Evolutionary conservation across 2,329 filamentous ascomycete species (phyloP).

Genomic region (Raffaelea arxii): DNA sequence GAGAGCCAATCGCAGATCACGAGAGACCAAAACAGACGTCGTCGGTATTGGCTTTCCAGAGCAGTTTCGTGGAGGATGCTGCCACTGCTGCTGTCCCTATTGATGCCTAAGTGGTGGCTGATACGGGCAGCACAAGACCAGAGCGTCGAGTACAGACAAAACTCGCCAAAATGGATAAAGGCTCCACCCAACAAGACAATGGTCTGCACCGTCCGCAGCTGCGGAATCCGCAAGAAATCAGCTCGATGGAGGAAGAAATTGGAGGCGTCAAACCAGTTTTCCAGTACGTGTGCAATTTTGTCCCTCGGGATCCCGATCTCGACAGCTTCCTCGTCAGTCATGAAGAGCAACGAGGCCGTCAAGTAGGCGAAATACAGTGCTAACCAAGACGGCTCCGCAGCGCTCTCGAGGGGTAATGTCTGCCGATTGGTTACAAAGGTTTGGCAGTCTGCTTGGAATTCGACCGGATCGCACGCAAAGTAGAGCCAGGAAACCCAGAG

Average conservation of each 20-base stretch:
- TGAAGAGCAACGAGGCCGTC: too few relatives aligned
- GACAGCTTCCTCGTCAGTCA: too few relatives aligned
- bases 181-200: slow-evolving; percentile 1
- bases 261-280: neutral
- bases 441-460: too few relatives aligned
- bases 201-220: slow-evolving; percentile 4
- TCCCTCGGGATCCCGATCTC: too few relatives aligned
- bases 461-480: too few relatives aligned
- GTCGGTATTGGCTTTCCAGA: neutral
- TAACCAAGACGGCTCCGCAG: too few relatives aligned
- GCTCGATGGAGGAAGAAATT: neutral
- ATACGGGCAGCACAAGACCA: neutral
- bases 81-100: neutral
- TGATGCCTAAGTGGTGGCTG: neutral
- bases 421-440: too few relatives aligned
- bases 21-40: slow-evolving; percentile 1
- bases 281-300: too few relatives aligned
- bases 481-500: too few relatives aligned
- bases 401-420: too few relatives aligned
- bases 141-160: slow-evolving; percentile 6
- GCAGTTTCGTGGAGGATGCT: neutral
- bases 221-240: neutral
- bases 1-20: slow-evolving; percentile 4
- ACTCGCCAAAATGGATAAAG: slow-evolving; percentile 4
- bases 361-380: too few relatives aligned